Conservation (phyloP, 768 basidiomycete genomes). For the Mycena vitilis region DNA sequence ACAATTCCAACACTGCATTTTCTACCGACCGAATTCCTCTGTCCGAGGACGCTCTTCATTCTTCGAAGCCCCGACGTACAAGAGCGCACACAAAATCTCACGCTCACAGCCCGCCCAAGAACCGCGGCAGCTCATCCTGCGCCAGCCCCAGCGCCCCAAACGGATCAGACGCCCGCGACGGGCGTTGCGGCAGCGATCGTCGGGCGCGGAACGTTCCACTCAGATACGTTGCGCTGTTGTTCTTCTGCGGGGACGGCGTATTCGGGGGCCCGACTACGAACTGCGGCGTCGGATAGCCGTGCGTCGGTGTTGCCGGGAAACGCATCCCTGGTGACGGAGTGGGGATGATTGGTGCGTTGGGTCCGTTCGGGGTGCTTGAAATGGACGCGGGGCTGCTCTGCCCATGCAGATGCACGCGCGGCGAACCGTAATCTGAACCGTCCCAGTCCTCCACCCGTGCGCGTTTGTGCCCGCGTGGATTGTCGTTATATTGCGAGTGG, state of each 20-base stretch:
- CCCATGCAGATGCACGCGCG: not conserved
- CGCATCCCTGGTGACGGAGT: not conserved
- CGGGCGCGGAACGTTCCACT: not conserved
- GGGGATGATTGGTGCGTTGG: not conserved
- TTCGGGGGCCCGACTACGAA: not conserved
- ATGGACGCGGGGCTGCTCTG: too few species aligned
- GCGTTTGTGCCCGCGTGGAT: constrained; percentile 4
- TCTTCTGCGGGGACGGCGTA: not conserved
- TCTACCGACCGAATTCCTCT: too few species aligned
- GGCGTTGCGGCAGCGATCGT: not conserved
- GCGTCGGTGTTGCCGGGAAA: not conserved
- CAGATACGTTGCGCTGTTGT: not conserved
- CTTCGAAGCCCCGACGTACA: too few species aligned
- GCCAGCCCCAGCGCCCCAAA: constrained; percentile 2
- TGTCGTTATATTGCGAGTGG: not conserved
- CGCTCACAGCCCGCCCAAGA: not conserved
- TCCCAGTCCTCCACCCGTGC: not conserved
- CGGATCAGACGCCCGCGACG: not conserved
- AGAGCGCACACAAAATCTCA: not conserved
- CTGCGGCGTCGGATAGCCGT: not conserved
- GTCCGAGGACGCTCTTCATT: too few species aligned
- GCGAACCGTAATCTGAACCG: not conserved
- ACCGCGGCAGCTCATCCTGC: constrained; percentile 8
- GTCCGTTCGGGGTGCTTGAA: not conserved
- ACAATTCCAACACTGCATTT: too few species aligned